These are phyloP conservation scores for Colletotrichum coccodes DNA, from an alignment of 2,329 filamentous ascomycete genomes.

Conservation along the genomic window DNA sequence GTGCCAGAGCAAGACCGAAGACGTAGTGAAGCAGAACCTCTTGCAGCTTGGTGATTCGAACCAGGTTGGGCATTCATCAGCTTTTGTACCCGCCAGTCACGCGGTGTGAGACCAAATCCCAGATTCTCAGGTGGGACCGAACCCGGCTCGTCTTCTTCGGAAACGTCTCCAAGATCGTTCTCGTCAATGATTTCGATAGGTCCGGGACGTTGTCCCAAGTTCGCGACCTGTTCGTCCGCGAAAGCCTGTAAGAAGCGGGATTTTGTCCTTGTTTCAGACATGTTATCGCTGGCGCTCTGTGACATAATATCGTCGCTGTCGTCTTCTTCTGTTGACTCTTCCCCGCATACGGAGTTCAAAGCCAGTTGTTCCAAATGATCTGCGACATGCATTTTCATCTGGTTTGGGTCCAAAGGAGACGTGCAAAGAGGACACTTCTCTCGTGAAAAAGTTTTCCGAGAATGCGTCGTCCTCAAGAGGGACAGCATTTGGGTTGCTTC, in stretches of 20 bases:
- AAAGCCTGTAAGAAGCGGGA: not conserved
- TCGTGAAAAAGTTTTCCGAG: not conserved
- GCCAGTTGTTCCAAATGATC: slow-evolving; percentile 4
- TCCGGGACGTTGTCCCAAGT: not conserved
- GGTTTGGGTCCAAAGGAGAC: not conserved
- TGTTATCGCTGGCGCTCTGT: slow-evolving; percentile 7
- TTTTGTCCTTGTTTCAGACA: slow-evolving; percentile 5
- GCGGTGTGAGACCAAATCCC: not conserved
- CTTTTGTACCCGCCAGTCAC: slow-evolving; percentile 4
- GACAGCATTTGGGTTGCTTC: slow-evolving; percentile 2
- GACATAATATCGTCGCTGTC: slow-evolving; percentile 21
- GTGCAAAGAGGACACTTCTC: slow-evolving; percentile 10
- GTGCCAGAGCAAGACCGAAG: not conserved
- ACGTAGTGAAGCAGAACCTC: not conserved
- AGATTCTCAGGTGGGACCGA: not conserved
- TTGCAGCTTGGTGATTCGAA: not conserved
- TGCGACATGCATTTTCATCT: slow-evolving; percentile 15
- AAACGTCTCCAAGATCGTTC: slow-evolving; percentile 4
- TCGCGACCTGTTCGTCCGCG: not conserved
- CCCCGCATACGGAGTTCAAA: not conserved
- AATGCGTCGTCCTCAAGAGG: not conserved
- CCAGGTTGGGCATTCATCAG: not conserved
- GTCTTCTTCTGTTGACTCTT: not conserved
- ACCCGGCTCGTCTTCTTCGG: not conserved
- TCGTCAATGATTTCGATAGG: not conserved